Base-by-base conservation (phyloP, 805 yeast genomes). In the Lipomyces lipofer region DNA sequence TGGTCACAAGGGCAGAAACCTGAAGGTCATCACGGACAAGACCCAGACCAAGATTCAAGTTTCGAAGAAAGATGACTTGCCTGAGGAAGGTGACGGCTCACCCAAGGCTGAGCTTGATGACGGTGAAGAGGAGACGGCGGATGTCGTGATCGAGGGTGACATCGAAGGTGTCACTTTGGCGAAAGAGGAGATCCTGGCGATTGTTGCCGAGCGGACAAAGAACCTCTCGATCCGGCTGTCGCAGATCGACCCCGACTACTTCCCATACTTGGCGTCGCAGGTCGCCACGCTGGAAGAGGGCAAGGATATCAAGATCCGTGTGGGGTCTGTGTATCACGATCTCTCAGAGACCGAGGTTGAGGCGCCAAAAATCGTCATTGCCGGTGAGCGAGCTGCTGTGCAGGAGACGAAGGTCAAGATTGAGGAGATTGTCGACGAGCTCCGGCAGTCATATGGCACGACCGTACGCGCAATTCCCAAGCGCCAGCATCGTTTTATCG, bases 1-100 rank as follows among this genome's bases (percentile, higher is more conserved):
- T 71, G 98, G 98, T 55, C 78, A 91, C 42, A 87, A 85, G 68
- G 98, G 98, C 68, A 80, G 78, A 64, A 85, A 78, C 57, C 80
- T 91, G 71, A 87, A 83, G 69, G 91, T 94, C 54, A 87, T 91
- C 60, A 77, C 86, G 46, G 85, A 79, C 49, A 75, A 78, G 33
- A 79, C 87, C 46, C 84, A 81, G 47, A 83, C 83, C 49, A 86
- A 78, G 62, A 81, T 91, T 62, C 87, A 87, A 64, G 83, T 91
- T 64, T 85, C 83, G 5, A 62, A 57, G 52, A 40, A 48, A 17
- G 54, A 51, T 12, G 42, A 35, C 28, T 15, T 43, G 7, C 43
- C 42, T 7, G 64, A 66, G 43, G 68, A 63, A 42, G 68, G 25
- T 10, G 67, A 33, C 62, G 22, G 25, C 40, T 62, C 61, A 9